These are phyloP conservation scores for Camelina hispida DNA, from an alignment of 345 rosid genomes.

Conservation along the genomic window DNA sequence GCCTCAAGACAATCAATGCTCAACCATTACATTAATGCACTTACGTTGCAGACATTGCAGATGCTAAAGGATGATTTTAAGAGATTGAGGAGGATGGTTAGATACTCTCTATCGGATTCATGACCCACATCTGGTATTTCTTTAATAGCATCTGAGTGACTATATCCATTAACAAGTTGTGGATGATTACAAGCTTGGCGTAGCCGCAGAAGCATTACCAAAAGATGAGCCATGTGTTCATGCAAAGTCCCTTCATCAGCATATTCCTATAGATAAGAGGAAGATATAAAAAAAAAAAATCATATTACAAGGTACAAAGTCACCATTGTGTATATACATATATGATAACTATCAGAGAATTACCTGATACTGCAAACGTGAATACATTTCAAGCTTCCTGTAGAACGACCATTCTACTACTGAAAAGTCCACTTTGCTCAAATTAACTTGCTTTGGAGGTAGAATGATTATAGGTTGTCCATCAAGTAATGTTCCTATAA, in stretches of 20 bases:
- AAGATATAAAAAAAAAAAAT: too few species aligned
- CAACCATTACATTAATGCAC: constrained; percentile 27
- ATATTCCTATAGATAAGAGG: constrained; percentile 57
- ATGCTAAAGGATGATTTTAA: constrained; percentile 57
- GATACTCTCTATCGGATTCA: constrained; percentile 17
- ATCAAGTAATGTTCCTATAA: constrained; percentile 72
- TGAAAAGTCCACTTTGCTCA: constrained; percentile 72
- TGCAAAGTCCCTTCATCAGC: constrained; percentile 80
- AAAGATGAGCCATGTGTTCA: constrained; percentile 81
- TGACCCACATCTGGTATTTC: constrained; percentile 25
- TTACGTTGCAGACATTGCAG: constrained; percentile 72
- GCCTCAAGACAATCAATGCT: background rate
- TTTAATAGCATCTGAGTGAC: background rate
- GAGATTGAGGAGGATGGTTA: constrained; percentile 48
- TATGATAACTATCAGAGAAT: background rate
- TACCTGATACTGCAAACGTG: constrained; percentile 77
- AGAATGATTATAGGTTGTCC: constrained; percentile 78
- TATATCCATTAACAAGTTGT: constrained; percentile 52
- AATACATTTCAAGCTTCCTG: constrained; percentile 67
- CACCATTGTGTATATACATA: background rate
- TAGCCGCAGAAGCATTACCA: constrained; percentile 86
- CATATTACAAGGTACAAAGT: background rate
- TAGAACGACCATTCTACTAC: constrained; percentile 75
- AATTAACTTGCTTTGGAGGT: constrained; percentile 68
- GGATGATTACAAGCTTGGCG: constrained; percentile 98